Percentiles rank a stretch among this genome's conserved stretches.
Evolutionary conservation across 2,329 filamentous ascomycete genomes (phyloP).

Genomic region (Stagonosporopsis rhizophila): DNA sequence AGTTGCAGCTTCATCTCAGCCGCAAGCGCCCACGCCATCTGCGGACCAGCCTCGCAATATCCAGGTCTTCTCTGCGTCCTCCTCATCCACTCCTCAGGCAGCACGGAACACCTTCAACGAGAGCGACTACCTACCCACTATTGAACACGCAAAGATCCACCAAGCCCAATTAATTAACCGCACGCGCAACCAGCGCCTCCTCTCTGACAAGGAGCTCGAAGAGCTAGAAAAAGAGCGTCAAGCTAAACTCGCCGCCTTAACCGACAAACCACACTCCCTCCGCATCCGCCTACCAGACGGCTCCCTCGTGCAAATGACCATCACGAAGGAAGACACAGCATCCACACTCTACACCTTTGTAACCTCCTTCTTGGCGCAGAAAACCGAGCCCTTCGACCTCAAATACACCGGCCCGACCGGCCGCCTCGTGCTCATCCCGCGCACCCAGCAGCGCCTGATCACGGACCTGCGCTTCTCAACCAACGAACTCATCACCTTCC

Average conservation of each 20-base stretch:
- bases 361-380: conserved; percentile 70
- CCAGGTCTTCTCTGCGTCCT: conserved; percentile 79
- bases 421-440: conserved; percentile 53
- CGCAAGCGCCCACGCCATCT: conserved; percentile 17
- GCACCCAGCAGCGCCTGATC: conserved; percentile 67
- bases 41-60: conserved; percentile 57
- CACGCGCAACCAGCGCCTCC: conserved; percentile 76
- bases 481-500: conserved; percentile 75
- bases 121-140: conserved; percentile 76
- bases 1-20: conserved; percentile 22
- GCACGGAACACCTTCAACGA: conserved; percentile 72
- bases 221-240: conserved; percentile 71
- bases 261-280: conserved; percentile 67
- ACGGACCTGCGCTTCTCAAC: conserved; percentile 73
- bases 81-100: conserved; percentile 75
- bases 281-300: conserved; percentile 90
- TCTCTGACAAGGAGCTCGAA: conserved; percentile 81
- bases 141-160: conserved; percentile 77
- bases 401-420: conserved; percentile 66
- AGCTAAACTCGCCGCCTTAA: conserved; percentile 70
- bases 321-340: conserved; percentile 72
- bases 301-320: conserved; percentile 75
- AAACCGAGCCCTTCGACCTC: conserved; percentile 73
- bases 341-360: conserved; percentile 78
- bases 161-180: conserved; percentile 70